Conservation (phyloP, 129 eudicot species). For the Ambrosia artemisiifolia region DNA sequence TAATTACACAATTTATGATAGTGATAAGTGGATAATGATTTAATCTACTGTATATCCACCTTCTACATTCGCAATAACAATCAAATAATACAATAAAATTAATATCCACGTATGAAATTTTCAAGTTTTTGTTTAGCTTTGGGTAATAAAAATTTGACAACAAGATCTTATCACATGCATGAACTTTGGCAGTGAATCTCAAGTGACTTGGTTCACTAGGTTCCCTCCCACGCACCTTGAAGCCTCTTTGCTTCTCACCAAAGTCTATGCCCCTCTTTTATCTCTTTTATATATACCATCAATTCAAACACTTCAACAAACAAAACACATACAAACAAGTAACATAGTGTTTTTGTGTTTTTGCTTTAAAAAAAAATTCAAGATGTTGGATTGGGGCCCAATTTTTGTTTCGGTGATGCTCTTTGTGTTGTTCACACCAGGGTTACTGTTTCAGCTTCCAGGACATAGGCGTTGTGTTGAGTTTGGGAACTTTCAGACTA, state of each 20-base stretch:
- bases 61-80: background rate
- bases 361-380: background rate
- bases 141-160: constrained; percentile 5
- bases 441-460: constrained; percentile 64
- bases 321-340: background rate
- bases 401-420: constrained; percentile 56
- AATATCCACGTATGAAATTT: background rate
- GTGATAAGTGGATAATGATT: background rate
- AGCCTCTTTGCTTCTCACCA: constrained; percentile 35
- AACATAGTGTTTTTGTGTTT: background rate
- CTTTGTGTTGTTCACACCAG: constrained; percentile 62
- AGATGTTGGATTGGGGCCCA: constrained; percentile 68
- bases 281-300: constrained; percentile 4
- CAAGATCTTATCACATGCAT: constrained; percentile 23
- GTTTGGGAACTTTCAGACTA: constrained; percentile 58
- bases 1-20: background rate
- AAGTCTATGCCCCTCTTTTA: constrained; percentile 28
- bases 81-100: too few relatives aligned
- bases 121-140: background rate
- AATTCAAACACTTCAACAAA: too few relatives aligned
- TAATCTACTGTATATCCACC: background rate
- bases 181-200: constrained; percentile 31
- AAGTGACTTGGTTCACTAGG: constrained; percentile 26
- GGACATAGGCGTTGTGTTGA: constrained; percentile 54
- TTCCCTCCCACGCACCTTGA: constrained; percentile 27